Conservation (phyloP, 2,329 filamentous ascomycete species). For the Fusarium burgessii region DNA sequence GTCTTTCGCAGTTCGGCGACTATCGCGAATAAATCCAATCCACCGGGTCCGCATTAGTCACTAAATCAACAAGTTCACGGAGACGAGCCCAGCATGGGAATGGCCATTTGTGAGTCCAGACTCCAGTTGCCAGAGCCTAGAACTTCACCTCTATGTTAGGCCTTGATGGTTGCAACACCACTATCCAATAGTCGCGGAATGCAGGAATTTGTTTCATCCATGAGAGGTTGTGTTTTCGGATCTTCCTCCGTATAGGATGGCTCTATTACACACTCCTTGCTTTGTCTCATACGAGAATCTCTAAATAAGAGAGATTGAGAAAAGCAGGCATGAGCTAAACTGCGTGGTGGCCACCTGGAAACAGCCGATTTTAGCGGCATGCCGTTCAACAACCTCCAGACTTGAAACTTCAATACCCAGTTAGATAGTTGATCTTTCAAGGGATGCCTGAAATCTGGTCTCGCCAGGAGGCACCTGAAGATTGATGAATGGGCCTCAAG, state of each 20-base stretch:
- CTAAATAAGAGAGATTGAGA: neutral
- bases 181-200: constrained; percentile 22
- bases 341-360: neutral
- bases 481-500: constrained; percentile 13
- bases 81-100: constrained; percentile 16
- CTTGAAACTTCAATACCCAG: neutral
- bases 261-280: neutral
- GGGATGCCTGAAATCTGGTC: constrained; percentile 1
- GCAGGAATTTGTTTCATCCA: constrained; percentile 9
- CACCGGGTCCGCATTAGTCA: constrained; percentile 4
- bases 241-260: neutral
- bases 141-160: constrained; percentile 20
- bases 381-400: neutral
- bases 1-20: constrained; percentile 1
- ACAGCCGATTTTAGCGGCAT: constrained; percentile 15
- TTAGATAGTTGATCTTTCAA: neutral
- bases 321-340: constrained; percentile 1
- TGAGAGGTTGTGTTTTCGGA: neutral
- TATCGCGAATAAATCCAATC: constrained; percentile 16
- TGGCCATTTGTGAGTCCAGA: constrained; percentile 10
- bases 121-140: constrained; percentile 29
- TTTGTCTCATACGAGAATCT: neutral
- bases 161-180: constrained; percentile 21
- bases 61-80: constrained; percentile 18
- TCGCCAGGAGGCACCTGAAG: neutral